Percentiles rank a stretch among this genome's conserved stretches.
Evolutionary conservation across 805 yeast species (phyloP).

Genomic region (Metschnikowia henanensis): DNA sequence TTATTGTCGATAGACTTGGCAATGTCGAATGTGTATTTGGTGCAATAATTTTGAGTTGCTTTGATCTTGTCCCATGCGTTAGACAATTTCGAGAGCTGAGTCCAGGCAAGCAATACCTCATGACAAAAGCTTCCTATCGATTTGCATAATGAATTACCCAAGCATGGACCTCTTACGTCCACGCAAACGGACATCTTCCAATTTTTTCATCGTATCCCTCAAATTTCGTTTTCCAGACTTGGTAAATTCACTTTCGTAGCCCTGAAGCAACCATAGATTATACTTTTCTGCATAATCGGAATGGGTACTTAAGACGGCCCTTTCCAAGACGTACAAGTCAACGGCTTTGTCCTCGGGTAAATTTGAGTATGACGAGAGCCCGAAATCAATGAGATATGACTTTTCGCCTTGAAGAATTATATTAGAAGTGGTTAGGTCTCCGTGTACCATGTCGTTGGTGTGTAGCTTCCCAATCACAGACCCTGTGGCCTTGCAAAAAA

Average conservation of each 20-base stretch:
- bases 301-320: slow-evolving; percentile 91
- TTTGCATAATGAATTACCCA: slow-evolving; percentile 40
- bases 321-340: slow-evolving; percentile 90
- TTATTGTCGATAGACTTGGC: too few relatives aligned
- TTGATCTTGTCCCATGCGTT: too few relatives aligned
- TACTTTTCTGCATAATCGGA: slow-evolving; percentile 67
- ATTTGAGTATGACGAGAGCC: slow-evolving; percentile 74
- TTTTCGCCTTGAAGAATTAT: slow-evolving; percentile 49
- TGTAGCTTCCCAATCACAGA: slow-evolving; percentile 69
- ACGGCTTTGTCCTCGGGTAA: slow-evolving; percentile 93
- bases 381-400: slow-evolving; percentile 86
- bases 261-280: slow-evolving; percentile 69
- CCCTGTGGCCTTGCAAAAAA: slow-evolving; percentile 58
- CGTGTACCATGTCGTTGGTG: slow-evolving; percentile 78
- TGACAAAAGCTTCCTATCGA: background rate
- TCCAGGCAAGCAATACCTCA: too few relatives aligned
- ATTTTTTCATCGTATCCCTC: slow-evolving; percentile 58
- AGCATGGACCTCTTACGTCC: slow-evolving; percentile 96
- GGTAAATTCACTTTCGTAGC: slow-evolving; percentile 45
- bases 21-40: too few relatives aligned
- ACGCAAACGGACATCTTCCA: slow-evolving; percentile 83
- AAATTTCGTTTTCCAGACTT: slow-evolving; percentile 40
- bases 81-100: too few relatives aligned
- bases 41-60: too few relatives aligned
- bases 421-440: slow-evolving; percentile 92